Conservation (phyloP, 257 asterid species). For the Solanum dulcamara region DNA sequence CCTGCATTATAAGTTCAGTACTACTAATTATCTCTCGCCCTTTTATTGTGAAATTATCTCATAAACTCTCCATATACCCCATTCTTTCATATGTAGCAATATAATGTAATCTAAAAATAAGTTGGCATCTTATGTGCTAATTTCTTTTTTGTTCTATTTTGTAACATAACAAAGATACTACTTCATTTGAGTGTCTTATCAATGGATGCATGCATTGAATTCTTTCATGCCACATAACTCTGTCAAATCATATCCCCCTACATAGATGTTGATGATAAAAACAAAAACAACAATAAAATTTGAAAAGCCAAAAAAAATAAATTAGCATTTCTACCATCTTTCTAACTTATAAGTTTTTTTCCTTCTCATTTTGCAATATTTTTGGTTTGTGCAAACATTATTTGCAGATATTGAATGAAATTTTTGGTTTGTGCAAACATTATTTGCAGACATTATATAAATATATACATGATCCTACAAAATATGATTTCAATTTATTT, state of each 20-base stretch:
- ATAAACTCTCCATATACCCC: background rate
- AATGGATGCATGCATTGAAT: background rate
- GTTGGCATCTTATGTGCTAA: background rate
- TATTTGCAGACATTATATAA: background rate
- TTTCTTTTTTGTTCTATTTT: background rate
- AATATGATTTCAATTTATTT: background rate
- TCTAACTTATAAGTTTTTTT: background rate
- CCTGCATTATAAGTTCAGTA: background rate
- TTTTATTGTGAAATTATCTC: background rate
- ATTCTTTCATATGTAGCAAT: background rate
- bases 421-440: background rate
- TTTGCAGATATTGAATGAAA: background rate
- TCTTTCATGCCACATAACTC: background rate
- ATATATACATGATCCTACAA: background rate
- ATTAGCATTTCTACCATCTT: background rate
- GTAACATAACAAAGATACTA: background rate
- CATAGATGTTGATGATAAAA: background rate
- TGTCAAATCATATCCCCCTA: background rate
- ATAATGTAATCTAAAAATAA: background rate
- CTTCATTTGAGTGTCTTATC: background rate
- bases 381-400: background rate
- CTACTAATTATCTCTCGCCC: background rate
- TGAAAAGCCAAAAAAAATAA: background rate
- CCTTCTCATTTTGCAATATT: background rate
- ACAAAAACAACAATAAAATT: background rate